phyloP scores from a whole-genome alignment of 78 protist genomes.

The Speleostelium caveatum region DNA sequence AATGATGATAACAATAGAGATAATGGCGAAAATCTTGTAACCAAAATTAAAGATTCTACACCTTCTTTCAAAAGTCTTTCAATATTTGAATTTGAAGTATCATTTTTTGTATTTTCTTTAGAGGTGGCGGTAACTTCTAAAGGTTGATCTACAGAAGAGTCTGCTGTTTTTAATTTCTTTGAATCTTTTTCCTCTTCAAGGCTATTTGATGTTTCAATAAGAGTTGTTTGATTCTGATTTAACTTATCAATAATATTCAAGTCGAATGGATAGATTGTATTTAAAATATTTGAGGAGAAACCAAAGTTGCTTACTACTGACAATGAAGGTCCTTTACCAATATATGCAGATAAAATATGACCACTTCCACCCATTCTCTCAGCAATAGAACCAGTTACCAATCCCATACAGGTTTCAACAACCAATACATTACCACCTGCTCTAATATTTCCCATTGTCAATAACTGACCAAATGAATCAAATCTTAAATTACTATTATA shows the following conservation, averaged over 20 bases:
- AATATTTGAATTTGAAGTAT: conserved; percentile 22
- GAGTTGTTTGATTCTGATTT: not conserved
- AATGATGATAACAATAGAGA: conserved; percentile 21
- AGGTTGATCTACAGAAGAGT: not conserved
- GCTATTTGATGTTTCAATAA: not conserved
- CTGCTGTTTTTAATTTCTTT: not conserved
- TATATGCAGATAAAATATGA: conserved; percentile 17
- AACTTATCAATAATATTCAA: conserved; percentile 16
- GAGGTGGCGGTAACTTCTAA: not conserved
- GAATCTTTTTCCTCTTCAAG: not conserved
- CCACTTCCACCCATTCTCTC: conserved; percentile 80
- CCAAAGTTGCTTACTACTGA: conserved; percentile 67
- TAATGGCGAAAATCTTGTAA: conserved; percentile 64
- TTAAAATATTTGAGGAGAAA: not conserved
- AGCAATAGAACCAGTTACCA: conserved; percentile 61
- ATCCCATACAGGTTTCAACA: conserved; percentile 67
- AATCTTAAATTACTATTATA: conserved; percentile 55
- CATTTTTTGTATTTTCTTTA: conserved; percentile 11
- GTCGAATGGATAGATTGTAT: conserved; percentile 40
- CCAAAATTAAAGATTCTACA: conserved; percentile 38
- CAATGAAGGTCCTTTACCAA: conserved; percentile 66
- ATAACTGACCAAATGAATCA: conserved; percentile 70
- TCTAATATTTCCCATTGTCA: conserved; percentile 65
- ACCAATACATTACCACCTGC: conserved; percentile 27
- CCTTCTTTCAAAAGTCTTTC: conserved; percentile 24